Conservation (phyloP, 208 protist species). For the Acanthamoeba sp. region DNA sequence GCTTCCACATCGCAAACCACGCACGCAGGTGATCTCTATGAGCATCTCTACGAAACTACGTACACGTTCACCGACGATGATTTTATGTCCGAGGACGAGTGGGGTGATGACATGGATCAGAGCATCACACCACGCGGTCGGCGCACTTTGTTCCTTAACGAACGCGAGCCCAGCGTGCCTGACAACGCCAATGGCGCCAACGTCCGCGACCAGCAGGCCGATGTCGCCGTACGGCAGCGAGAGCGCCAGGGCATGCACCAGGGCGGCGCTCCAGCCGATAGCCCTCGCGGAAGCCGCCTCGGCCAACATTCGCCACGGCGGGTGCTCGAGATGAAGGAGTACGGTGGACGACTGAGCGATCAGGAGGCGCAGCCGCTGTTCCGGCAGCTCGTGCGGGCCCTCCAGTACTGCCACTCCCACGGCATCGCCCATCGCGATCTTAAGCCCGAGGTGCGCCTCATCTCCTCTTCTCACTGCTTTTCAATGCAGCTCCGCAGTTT, state of each 20-base stretch:
- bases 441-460: neutral
- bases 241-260: neutral
- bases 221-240: neutral
- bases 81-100: neutral
- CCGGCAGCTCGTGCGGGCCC: conserved; percentile 23
- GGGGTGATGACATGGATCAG: conserved; percentile 2
- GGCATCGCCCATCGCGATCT: conserved; percentile 10
- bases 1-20: neutral
- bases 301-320: neutral
- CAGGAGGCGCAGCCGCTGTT: conserved; percentile 4
- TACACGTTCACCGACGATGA: neutral
- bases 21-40: neutral
- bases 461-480: neutral
- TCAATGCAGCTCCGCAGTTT: neutral
- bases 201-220: neutral
- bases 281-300: neutral
- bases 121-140: neutral
- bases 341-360: neutral
- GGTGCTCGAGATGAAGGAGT: conserved; percentile 14
- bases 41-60: conserved; percentile 9
- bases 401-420: conserved; percentile 15
- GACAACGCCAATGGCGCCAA: neutral
- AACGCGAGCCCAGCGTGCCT: neutral
- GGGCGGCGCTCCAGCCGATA: neutral
- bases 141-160: neutral